Evolutionary conservation across 2,329 filamentous ascomycete species (phyloP), one percentile per base, ranked within the genome.

Genomic region (Grosmannia penicillata): DNA sequence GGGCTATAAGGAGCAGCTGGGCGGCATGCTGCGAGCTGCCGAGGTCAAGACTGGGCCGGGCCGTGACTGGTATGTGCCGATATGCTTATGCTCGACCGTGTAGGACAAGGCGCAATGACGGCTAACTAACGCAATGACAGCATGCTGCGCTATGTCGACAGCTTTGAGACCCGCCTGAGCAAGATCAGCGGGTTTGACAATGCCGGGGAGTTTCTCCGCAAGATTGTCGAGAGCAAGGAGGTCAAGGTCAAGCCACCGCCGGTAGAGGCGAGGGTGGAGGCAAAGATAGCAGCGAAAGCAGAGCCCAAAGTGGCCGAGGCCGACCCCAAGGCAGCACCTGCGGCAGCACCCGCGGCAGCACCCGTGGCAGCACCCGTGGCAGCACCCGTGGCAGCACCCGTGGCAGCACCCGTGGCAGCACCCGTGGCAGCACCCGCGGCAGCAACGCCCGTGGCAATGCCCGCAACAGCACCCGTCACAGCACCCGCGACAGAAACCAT

Each of bases 181-280:
- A 86, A 83, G 52, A 71, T 94, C 28, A 79, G 91, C 37, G 85
- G 83, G 2, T 83, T 84, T 42, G 78, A 71, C 9, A 78, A 86
- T 47, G 65, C 83, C 3, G 83, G 82, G 23, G 70, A 79, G 26
- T 68, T 77, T 44, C 66, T 95, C 6, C 59, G 77, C 11, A 69
- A 71, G 17, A 68, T 84, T 29, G 66, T 82, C 39, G 70, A 70
- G 41, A 61, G 65, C 11, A 87, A 82, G 56, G 56, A 62, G 22
- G 55, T 66, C 38, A 53, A 53, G 37, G 36, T 39, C 45, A 43
- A 44, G 50, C 38, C 39, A 48, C 43, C 22, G 41, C 38, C 33
- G n/a, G 37, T 27, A 13, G n/a, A 34, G 17, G 15, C 34, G 15
- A 18, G 13, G 8, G 26, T 22, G 34, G 24, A 25, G 27, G 10